Conservation (phyloP, 1,139 yeast species). For the Pneumocystis jirovecii region DNA sequence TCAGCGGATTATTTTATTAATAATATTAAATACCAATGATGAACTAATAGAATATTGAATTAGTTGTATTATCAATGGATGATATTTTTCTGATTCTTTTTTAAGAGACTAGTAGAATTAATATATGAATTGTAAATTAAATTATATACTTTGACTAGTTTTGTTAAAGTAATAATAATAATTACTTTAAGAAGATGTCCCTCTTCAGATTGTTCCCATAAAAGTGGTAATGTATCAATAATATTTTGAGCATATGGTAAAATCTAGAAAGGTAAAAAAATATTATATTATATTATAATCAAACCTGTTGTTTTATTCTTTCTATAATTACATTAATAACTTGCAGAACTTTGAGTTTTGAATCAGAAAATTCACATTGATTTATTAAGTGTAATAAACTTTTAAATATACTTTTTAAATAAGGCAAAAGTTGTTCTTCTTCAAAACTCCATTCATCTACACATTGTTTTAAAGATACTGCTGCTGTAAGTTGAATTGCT, state of each 20-base stretch:
- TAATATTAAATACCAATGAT: slow-evolving; percentile 26
- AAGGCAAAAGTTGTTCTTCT: slow-evolving; percentile 52
- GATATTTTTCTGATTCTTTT: slow-evolving; percentile 41
- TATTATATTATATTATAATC: slow-evolving; percentile 1
- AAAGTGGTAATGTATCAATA: slow-evolving; percentile 46
- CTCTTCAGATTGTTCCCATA: slow-evolving; percentile 57
- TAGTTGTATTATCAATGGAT: slow-evolving; percentile 53
- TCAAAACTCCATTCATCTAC: slow-evolving; percentile 81
- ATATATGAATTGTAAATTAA: neutral
- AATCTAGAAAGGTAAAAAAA: slow-evolving; percentile 11
- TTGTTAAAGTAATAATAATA: slow-evolving; percentile 51
- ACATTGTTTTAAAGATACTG: slow-evolving; percentile 52
- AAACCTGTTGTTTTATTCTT: slow-evolving; percentile 26
- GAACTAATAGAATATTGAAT: slow-evolving; percentile 51
- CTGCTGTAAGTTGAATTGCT: slow-evolving; percentile 61
- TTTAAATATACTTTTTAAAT: slow-evolving; percentile 37
- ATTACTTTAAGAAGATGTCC: slow-evolving; percentile 57
- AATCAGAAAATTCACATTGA: slow-evolving; percentile 46
- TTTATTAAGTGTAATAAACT: slow-evolving; percentile 30
- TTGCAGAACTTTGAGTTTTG: slow-evolving; percentile 55
- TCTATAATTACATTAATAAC: slow-evolving; percentile 53
- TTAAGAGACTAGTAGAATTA: slow-evolving; percentile 36
- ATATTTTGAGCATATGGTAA: slow-evolving; percentile 31
- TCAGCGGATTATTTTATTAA: neutral
- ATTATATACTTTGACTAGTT: slow-evolving; percentile 29